phyloP scores from a whole-genome alignment of 257 asterid genomes.

The Plantago ovata region DNA sequence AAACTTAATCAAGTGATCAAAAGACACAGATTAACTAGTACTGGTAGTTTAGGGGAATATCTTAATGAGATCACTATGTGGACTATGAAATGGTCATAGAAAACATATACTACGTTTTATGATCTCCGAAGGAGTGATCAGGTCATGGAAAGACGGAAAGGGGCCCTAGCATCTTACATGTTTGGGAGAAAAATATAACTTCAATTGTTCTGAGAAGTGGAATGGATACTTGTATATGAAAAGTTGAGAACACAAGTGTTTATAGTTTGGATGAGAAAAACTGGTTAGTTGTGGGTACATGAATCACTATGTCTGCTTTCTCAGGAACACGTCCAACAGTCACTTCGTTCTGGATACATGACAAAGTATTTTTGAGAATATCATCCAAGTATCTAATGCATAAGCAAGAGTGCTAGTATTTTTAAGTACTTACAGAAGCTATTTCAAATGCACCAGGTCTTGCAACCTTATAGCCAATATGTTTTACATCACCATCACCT shows the following conservation, averaged over 20 bases:
- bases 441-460: slow-evolving; percentile 69
- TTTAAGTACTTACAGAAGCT: slow-evolving; percentile 50
- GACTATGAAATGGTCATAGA: not conserved
- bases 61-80: not conserved
- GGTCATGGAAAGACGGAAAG: not conserved
- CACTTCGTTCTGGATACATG: slow-evolving; percentile 43
- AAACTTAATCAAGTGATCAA: too few species aligned
- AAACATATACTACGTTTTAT: not conserved
- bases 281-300: slow-evolving; percentile 76
- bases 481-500: slow-evolving; percentile 85
- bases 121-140: not conserved
- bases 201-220: not conserved
- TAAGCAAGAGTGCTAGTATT: not conserved
- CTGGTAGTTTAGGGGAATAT: not conserved
- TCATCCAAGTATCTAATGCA: not conserved
- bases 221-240: not conserved
- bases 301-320: slow-evolving; percentile 68
- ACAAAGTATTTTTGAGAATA: not conserved
- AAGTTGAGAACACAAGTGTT: too few species aligned
- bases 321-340: slow-evolving; percentile 68
- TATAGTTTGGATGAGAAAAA: not conserved
- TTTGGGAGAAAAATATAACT: not conserved
- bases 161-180: not conserved
- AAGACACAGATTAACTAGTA: too few species aligned
- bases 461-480: slow-evolving; percentile 66